These are phyloP conservation scores for Peniophora sp. DNA, from an alignment of 1,284 basidiomycete species.

Conservation along the genomic window DNA sequence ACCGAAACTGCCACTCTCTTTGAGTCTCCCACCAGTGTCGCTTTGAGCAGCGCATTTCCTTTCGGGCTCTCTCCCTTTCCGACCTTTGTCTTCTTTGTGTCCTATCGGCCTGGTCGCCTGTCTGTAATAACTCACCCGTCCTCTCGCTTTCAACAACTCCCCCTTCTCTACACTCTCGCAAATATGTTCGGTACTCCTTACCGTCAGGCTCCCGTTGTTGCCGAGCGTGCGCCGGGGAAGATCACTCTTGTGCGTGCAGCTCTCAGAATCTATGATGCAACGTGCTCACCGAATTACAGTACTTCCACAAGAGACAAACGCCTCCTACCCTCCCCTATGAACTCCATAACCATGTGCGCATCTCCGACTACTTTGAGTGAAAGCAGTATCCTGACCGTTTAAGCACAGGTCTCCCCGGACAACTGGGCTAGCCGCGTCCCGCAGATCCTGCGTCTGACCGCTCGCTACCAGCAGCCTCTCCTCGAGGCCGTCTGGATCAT, in stretches of 20 bases:
- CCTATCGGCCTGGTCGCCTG: no score
- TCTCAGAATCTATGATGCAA: neutral
- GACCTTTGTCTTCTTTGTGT: no score
- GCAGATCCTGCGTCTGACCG: conserved; percentile 28
- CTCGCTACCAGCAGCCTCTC: conserved; percentile 35
- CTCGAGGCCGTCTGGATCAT: conserved; percentile 39
- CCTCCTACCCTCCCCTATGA: conserved; percentile 20
- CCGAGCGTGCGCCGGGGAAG: neutral
- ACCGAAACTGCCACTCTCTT: no score
- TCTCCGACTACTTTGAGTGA: neutral
- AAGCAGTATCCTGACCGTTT: neutral
- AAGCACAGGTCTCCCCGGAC: conserved; percentile 31
- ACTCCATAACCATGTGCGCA: conserved; percentile 22
- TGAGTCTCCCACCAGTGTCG: no score
- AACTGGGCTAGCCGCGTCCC: conserved; percentile 37
- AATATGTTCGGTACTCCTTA: neutral
- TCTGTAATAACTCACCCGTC: neutral
- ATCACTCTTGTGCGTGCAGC: conserved; percentile 2
- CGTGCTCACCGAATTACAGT: conserved; percentile 9
- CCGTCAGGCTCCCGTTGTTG: neutral
- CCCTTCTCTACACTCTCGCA: neutral
- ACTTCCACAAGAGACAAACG: conserved; percentile 15
- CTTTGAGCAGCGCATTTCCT: no score
- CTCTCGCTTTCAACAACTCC: neutral
- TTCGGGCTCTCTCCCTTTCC: no score